Percentiles rank a stretch among this genome's conserved stretches.
phyloP scores from a whole-genome alignment of 257 asterid genomes.

The Fraxinus anomala region DNA sequence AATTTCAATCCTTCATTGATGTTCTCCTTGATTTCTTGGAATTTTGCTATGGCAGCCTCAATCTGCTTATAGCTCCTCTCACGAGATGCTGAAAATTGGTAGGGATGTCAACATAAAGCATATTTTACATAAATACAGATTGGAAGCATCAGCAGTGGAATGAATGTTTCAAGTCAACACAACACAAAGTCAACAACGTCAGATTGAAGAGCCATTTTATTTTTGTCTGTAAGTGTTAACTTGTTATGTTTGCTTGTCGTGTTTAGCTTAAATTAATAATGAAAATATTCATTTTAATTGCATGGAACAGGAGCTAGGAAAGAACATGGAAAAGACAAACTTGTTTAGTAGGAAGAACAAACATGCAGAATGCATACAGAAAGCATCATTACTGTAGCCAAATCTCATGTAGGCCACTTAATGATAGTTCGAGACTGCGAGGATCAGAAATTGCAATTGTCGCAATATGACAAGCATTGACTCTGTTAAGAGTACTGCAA shows the following conservation, averaged over 20 bases:
- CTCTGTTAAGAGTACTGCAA: not conserved
- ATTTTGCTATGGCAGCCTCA: slow-evolving; percentile 91
- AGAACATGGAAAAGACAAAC: not conserved
- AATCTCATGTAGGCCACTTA: not conserved
- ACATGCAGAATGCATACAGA: not conserved
- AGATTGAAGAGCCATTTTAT: too few species aligned
- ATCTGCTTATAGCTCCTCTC: slow-evolving; percentile 87
- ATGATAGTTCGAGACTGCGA: not conserved
- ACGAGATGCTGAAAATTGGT: slow-evolving; percentile 71
- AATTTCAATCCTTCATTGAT: slow-evolving; percentile 95
- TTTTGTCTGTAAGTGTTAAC: too few species aligned
- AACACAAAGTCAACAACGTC: not conserved
- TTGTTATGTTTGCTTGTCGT: too few species aligned
- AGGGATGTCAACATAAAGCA: slow-evolving; percentile 27
- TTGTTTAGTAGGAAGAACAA: not conserved
- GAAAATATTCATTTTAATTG: not conserved
- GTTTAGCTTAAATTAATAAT: not conserved
- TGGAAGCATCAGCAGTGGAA: not conserved
- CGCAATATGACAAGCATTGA: not conserved
- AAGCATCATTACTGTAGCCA: not conserved
- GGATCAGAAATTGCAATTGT: not conserved
- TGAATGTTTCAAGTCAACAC: slow-evolving; percentile 6
- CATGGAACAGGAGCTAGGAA: slow-evolving; percentile 9
- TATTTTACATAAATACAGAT: not conserved
- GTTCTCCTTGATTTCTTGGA: slow-evolving; percentile 85